Evolutionary conservation across 371 early-diverging fungal species (phyloP), one percentile per base, ranked within the genome.

Genomic region (Massospora cicadina): DNA sequence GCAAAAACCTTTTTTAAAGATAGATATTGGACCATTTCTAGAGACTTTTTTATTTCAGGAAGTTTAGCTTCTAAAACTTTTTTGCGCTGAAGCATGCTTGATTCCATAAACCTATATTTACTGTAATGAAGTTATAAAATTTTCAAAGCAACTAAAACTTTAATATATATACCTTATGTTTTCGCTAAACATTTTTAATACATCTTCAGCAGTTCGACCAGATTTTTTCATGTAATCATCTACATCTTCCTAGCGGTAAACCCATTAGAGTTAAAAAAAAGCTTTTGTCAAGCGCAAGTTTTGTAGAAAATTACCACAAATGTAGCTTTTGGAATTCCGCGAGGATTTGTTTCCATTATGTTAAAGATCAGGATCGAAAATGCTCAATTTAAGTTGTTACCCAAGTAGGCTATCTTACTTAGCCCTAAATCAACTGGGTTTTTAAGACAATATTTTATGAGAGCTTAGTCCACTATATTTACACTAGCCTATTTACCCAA

Each of bases 41-140:
- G 76, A 0, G 93, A 90, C 77, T 92, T 93, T 75, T 87, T 83
- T 68, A 97, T 90, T 71, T 97, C 95, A n/a, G 95, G 98, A 26
- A 95, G 85, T 79, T 95, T 97, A 58, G 81, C 77, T 68, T 91
- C 89, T 26, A 97, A 78, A 33, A 83, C 80, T 60, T 80, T 77
- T 70, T 87, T 84, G 67, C 90, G 86, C 68, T 88, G 88, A 30
- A 88, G 72, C 71, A 88, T 79, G 69, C 88, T 90, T 69, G 79
- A 74, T 73, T 97, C 95, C 98, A 97, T 97, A 73, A 89, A 93
- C 72, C 87, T 87, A 82, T 95, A 97, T 73, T 97, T 97, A 65
- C 96, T 95, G 69, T 25, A 1, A 63, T 43, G 27, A 65, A 13
- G 10, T 43, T 17, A 32, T 26, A 29, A 57, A 27, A 30, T 23